phyloP scores from a whole-genome alignment of 2,329 filamentous ascomycete genomes.

The Pseudogymnoascus sp. region DNA sequence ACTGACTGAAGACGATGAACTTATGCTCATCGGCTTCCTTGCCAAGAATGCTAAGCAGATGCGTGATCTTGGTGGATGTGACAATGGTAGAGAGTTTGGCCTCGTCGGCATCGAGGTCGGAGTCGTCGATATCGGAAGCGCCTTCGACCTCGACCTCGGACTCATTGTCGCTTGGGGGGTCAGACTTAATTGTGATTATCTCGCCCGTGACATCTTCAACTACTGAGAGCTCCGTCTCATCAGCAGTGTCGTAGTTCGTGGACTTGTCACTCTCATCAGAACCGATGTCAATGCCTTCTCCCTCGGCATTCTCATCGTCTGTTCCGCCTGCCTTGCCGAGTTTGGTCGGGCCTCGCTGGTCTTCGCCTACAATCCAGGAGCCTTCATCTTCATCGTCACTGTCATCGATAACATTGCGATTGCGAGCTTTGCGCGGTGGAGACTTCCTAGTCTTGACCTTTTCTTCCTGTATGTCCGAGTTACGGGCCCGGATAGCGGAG shows the following conservation, averaged over 20 bases:
- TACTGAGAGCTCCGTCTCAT: not conserved
- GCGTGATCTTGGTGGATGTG: slow-evolving; percentile 83
- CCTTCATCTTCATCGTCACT: slow-evolving; percentile 60
- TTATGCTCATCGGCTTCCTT: slow-evolving; percentile 77
- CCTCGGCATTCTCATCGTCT: slow-evolving; percentile 83
- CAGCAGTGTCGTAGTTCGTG: slow-evolving; percentile 20
- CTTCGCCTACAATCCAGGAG: slow-evolving; percentile 70
- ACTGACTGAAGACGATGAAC: slow-evolving; percentile 97
- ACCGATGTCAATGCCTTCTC: slow-evolving; percentile 70
- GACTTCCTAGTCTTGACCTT: slow-evolving; percentile 26
- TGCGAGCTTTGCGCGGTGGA: slow-evolving; percentile 41
- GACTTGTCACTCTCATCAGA: slow-evolving; percentile 43
- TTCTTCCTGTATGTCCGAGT: slow-evolving; percentile 24
- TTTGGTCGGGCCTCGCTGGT: slow-evolving; percentile 49
- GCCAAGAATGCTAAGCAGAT: slow-evolving; percentile 71
- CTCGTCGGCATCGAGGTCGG: slow-evolving; percentile 31
- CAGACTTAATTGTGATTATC: not conserved
- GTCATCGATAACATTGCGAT: slow-evolving; percentile 50
- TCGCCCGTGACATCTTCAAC: not conserved
- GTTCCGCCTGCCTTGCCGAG: slow-evolving; percentile 72
- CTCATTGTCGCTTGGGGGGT: slow-evolving; percentile 26
- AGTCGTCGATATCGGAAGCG: slow-evolving; percentile 26
- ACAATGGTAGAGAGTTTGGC: slow-evolving; percentile 43
- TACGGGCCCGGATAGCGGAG: slow-evolving; percentile 23
- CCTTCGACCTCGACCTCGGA: slow-evolving; percentile 37